These are phyloP conservation scores for Komagataella phaffii DNA, from an alignment of 805 yeast species.

Conservation along the genomic window DNA sequence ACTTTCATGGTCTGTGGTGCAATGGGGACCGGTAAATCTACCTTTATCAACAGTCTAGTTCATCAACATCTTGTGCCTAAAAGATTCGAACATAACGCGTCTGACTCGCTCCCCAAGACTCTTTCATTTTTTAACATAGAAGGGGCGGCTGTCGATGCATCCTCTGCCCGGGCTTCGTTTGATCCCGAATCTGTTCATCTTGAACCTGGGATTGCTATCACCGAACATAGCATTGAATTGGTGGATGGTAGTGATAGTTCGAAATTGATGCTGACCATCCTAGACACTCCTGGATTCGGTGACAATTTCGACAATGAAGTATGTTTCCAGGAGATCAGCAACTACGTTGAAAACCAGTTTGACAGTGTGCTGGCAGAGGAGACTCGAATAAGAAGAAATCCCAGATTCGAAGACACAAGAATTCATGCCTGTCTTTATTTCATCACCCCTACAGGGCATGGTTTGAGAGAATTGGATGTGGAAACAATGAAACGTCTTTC, in stretches of 20 bases:
- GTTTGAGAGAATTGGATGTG: conserved; percentile 61
- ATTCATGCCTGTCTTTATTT: conserved; percentile 66
- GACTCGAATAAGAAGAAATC: conserved; percentile 76
- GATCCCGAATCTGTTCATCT: conserved; percentile 44
- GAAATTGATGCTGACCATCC: conserved; percentile 36
- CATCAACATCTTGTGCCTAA: conserved; percentile 52
- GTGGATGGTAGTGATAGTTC: conserved; percentile 43
- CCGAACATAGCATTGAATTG: conserved; percentile 50
- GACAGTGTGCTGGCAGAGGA: conserved; percentile 76
- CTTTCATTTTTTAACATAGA: conserved; percentile 47
- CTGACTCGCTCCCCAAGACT: conserved; percentile 24
- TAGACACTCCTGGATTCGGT: conserved; percentile 52
- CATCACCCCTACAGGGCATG: conserved; percentile 67
- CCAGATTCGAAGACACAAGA: conserved; percentile 65
- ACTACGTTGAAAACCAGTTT: conserved; percentile 63
- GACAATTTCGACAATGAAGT: conserved; percentile 46
- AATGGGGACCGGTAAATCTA: conserved; percentile 67
- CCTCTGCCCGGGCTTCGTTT: conserved; percentile 35
- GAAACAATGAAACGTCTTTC: conserved; percentile 58
- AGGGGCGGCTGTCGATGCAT: conserved; percentile 33
- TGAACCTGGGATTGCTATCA: conserved; percentile 68
- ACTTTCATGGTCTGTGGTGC: conserved; percentile 64
- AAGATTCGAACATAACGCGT: conserved; percentile 24
- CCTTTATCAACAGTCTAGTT: conserved; percentile 56
- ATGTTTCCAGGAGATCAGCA: conserved; percentile 53